phyloP scores from a whole-genome alignment of 805 yeast genomes.

The Torulaspora gathmanii region DNA sequence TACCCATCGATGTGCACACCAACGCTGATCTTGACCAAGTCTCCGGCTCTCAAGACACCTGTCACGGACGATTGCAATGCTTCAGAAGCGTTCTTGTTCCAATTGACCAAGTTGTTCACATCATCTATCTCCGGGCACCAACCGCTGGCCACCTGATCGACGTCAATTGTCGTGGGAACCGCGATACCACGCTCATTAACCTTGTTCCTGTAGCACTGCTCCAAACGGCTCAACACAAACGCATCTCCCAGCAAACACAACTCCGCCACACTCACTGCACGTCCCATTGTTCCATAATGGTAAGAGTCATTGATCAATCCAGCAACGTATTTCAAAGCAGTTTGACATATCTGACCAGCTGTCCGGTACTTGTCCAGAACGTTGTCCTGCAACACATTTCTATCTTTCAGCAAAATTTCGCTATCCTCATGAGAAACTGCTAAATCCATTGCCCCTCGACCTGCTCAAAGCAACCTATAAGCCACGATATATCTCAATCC shows the following conservation, averaged over 20 bases:
- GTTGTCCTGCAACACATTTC: conserved; percentile 56
- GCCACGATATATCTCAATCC: not conserved
- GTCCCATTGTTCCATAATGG: conserved; percentile 44
- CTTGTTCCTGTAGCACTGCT: conserved; percentile 53
- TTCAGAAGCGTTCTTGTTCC: conserved; percentile 26
- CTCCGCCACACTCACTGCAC: conserved; percentile 54
- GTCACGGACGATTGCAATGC: conserved; percentile 23
- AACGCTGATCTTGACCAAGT: conserved; percentile 73
- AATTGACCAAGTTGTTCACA: conserved; percentile 36
- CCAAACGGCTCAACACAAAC: conserved; percentile 56
- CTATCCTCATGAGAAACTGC: conserved; percentile 73
- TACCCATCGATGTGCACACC: conserved; percentile 97
- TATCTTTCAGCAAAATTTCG: conserved; percentile 64
- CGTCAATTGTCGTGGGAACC: conserved; percentile 83
- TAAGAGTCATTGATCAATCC: conserved; percentile 68
- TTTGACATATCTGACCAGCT: conserved; percentile 86
- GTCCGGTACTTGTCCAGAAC: conserved; percentile 77
- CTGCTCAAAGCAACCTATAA: not conserved
- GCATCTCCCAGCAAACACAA: conserved; percentile 81
- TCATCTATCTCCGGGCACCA: conserved; percentile 84
- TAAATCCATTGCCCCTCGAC: conserved; percentile 50
- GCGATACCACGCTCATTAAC: conserved; percentile 89
- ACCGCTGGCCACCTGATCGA: conserved; percentile 70
- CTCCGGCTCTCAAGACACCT: conserved; percentile 54
- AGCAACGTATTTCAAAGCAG: conserved; percentile 63